Base-by-base conservation (phyloP, 1,139 yeast genomes). In the Kazachstania sp. region DNA sequence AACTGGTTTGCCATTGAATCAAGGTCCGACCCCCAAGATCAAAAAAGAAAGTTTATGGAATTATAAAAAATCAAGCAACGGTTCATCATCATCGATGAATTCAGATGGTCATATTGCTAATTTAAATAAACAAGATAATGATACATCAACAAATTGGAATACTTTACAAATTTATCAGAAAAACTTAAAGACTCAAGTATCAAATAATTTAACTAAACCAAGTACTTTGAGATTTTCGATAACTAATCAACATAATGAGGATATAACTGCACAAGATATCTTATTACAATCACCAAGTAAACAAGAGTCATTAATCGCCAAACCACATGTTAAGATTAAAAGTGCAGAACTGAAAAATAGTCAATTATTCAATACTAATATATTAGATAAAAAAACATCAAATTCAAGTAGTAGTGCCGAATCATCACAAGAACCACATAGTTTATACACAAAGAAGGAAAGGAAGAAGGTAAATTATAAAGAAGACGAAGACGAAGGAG, bases 11-110 rank as follows among this genome's bases (percentile, higher is more conserved):
- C 63, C 66, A 8, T 51, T 63, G 20, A 51, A 56, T 37, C 54
- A 52, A 37, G 57, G 55, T 3, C 66, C 66, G 6, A 53, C 62
- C 31, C 65, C 61, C 41, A 61, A 58, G 48, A 53, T 59, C 12
- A 63, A 60, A 47, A 59, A 51, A 39, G 65, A 61, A 32, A 51
- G 58, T 20, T 46, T 58, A 29, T 60, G 65, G 66, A 57, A 53
- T 40, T 56, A 53, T 47, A 59, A 54, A 46, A 60, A 51, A 41
- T n/a, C 20, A 9, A 8, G 12, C 11, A 32, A 7, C 6, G 36
- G 15, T 5, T n/a, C 36, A 9, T 15, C 8, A 9, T 23, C 28
- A 23, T 7, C 43, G 31, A 18, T 13, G 12, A 37, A 29, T 16
- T 34, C 43, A 3, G 39, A 38, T 9, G 35, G 43, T 9, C 29